Base-by-base conservation (phyloP, 306 rosid genomes). In the Alnus rubra region DNA sequence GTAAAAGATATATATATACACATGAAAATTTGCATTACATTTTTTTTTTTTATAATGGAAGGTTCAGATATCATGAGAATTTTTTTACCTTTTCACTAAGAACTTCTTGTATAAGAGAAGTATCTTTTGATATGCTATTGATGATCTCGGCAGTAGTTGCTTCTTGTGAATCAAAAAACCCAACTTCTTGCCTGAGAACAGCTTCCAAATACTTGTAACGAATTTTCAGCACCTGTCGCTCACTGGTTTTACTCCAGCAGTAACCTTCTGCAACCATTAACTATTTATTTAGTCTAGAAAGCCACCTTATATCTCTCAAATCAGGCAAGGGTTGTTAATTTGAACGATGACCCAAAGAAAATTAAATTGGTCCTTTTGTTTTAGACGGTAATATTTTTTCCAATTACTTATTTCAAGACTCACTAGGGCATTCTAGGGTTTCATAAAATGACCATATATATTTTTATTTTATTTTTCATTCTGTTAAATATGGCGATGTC, bases 191-290 rank as follows among this genome's bases (percentile, higher is more conserved):
- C 79, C 88, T 81, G 0, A 95, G 90, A 18, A 95, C 91, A 79
- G 98, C 95, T 91, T 95, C 91, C 79, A 95, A 80, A 77, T 92
- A 95, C 89, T 86, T 92, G 86, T 90, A 91, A 2, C 98, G 92
- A 84, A 95, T 91, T 82, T 84, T 90, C 82, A 91, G 75, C 49
- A 92, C 94, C 52, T 88, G 98, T 53, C 98, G 89, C 87, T 95
- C 98, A 13, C 97, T 93, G 28, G 98, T 95, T 90, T 92, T 95
- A 82, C 98, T 92, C 98, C 98, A 95, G 68, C 98, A 95, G 58
- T 88, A 92, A 3, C 98, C 98, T 81, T 95, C 98, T 95, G 89
- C 87, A 80, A 75, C 70, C 65, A 79, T 54, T 68, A 6, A 31
- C 58, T 56, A 1, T 10, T 42, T 18, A 74, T 52, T 42, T 45